These are phyloP conservation scores for Hydnomerulius pinastri DNA, from an alignment of 768 basidiomycete species.

Conservation along the genomic window DNA sequence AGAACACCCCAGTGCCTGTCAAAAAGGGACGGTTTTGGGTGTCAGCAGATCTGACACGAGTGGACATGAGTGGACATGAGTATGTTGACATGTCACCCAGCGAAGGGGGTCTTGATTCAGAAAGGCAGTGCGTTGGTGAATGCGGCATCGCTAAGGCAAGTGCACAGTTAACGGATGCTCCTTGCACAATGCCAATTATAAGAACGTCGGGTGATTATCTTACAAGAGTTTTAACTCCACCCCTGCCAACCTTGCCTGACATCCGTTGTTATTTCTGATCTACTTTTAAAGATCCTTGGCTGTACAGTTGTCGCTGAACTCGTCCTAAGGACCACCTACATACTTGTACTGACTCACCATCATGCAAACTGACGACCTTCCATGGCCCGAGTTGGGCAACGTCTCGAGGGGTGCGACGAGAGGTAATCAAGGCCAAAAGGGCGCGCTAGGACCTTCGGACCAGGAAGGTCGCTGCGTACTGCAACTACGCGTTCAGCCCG, in stretches of 20 bases:
- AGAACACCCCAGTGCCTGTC: constrained; percentile 29
- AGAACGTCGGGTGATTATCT: constrained; percentile 36
- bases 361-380: constrained; percentile 69
- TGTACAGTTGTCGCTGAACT: constrained; percentile 15
- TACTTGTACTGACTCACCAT: constrained; percentile 4
- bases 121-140: constrained; percentile 35
- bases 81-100: constrained; percentile 38
- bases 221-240: constrained; percentile 40
- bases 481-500: constrained; percentile 83
- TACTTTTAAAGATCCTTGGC: constrained; percentile 13
- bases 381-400: constrained; percentile 85
- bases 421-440: constrained; percentile 87
- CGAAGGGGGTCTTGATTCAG: constrained; percentile 27
- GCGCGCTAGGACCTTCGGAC: constrained; percentile 70
- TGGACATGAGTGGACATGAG: constrained; percentile 26
- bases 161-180: constrained; percentile 24
- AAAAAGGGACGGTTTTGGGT: too few species aligned
- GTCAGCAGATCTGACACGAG: constrained; percentile 29
- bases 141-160: constrained; percentile 38
- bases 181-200: constrained; percentile 37
- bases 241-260: constrained; percentile 28
- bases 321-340: constrained; percentile 4
- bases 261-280: constrained; percentile 13
- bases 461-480: constrained; percentile 72
- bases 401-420: constrained; percentile 82